Evolutionary conservation across 1,139 yeast species (phyloP).

Genomic region (Pichia sp.): DNA sequence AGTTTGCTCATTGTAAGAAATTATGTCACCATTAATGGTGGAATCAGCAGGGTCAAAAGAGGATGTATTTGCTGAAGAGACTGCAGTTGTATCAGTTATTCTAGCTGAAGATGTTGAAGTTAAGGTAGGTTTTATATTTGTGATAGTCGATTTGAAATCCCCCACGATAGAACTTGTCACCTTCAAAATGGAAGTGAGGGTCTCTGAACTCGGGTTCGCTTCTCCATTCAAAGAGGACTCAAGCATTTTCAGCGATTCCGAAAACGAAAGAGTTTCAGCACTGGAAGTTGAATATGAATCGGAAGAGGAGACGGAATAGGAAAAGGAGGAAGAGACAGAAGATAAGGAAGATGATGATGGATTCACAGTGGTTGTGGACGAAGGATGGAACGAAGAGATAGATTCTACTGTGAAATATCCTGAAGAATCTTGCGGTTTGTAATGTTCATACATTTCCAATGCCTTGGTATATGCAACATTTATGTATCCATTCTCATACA

Average conservation of each 20-base stretch:
- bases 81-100: neutral
- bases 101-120: neutral
- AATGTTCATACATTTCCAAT: constrained; percentile 37
- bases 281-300: too few relatives aligned
- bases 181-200: neutral
- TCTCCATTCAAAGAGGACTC: neutral
- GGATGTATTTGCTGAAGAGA: neutral
- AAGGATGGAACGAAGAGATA: constrained; percentile 23
- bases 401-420: constrained; percentile 35
- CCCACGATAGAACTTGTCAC: neutral
- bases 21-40: constrained; percentile 13
- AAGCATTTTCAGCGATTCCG: neutral
- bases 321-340: neutral
- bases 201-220: neutral
- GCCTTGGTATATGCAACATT: constrained; percentile 38
- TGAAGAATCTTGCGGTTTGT: constrained; percentile 33
- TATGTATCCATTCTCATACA: constrained; percentile 36
- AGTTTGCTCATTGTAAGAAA: constrained; percentile 3
- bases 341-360: neutral
- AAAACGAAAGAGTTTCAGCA: too few relatives aligned
- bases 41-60: neutral
- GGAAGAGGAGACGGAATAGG: neutral
- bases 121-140: neutral
- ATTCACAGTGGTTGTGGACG: constrained; percentile 17
- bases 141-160: neutral